Percentiles rank a stretch among this genome's conserved stretches.
Conservation (phyloP, 202 grass and related monocot species). For the Zizania palustris region DNA sequence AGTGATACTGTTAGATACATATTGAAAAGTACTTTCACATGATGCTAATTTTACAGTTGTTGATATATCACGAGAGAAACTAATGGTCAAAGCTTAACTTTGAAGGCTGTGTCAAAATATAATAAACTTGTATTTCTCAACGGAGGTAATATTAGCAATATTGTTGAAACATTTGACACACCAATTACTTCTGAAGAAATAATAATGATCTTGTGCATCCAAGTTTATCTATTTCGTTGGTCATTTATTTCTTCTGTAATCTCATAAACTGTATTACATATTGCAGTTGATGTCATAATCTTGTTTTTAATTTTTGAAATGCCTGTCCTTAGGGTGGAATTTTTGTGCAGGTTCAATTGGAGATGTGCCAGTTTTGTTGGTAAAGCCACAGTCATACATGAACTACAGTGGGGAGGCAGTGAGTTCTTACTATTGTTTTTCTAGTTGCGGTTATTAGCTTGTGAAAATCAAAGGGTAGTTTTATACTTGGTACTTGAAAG, state of each 20-base stretch:
- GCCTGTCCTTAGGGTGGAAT: slow-evolving; percentile 26
- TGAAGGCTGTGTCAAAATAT: no score
- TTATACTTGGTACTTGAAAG: slow-evolving; percentile 19
- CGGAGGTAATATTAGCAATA: background rate
- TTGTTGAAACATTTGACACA: slow-evolving; percentile 22
- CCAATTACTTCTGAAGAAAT: slow-evolving; percentile 29
- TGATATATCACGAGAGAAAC: no score
- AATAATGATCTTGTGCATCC: background rate
- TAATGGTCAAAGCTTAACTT: no score
- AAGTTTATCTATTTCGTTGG: slow-evolving; percentile 3
- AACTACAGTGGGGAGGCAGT: slow-evolving; percentile 91
- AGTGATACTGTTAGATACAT: no score
- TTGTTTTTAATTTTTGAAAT: slow-evolving; percentile 12
- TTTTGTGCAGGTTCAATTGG: slow-evolving; percentile 86
- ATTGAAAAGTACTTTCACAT: no score
- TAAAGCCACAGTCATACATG: slow-evolving; percentile 96
- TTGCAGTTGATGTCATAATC: slow-evolving; percentile 2
- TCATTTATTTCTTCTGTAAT: slow-evolving; percentile 19
- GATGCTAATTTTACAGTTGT: no score
- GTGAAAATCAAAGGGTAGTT: background rate
- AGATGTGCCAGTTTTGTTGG: slow-evolving; percentile 74
- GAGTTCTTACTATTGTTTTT: slow-evolving; percentile 46
- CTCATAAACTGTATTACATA: background rate
- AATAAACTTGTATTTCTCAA: no score
- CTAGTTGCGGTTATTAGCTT: slow-evolving; percentile 25